Evolutionary conservation across 768 basidiomycete genomes (phyloP).

Genomic region (Termitomyces sp.): DNA sequence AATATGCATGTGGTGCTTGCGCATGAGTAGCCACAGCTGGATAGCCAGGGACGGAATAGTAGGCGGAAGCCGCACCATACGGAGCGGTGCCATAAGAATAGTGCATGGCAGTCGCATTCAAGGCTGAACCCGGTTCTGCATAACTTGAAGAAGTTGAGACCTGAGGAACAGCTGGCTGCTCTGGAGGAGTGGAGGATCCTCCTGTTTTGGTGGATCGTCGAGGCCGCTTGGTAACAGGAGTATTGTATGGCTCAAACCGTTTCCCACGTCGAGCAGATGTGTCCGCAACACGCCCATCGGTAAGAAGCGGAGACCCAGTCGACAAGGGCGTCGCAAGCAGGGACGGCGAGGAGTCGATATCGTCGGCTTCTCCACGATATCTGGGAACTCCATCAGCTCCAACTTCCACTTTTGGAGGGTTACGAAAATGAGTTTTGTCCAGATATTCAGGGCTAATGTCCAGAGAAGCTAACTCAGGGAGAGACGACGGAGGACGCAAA

Average conservation of each 20-base stretch:
- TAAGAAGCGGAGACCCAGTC: constrained; percentile 42
- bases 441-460: constrained; percentile 87
- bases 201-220: constrained; percentile 12
- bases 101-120: not conserved
- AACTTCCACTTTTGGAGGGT: constrained; percentile 83
- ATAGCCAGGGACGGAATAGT: constrained; percentile 11
- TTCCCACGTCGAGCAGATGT: constrained; percentile 10
- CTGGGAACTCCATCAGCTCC: constrained; percentile 77
- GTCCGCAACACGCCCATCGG: constrained; percentile 38
- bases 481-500: constrained; percentile 79
- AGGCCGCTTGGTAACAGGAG: constrained; percentile 8
- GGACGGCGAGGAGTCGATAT: constrained; percentile 42
- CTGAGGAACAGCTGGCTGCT: constrained; percentile 2
- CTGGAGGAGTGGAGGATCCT: constrained; percentile 8
- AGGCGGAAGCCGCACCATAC: constrained; percentile 7
- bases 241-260: constrained; percentile 14
- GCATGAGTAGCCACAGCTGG: constrained; percentile 4
- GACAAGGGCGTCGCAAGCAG: constrained; percentile 37
- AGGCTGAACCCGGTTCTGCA: not conserved
- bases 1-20: constrained; percentile 7
- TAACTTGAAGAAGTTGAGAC: not conserved
- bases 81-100: constrained; percentile 1
- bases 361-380: constrained; percentile 82
- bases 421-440: constrained; percentile 86
- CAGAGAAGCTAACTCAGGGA: constrained; percentile 81